phyloP scores from a whole-genome alignment of 2,329 filamentous ascomycete genomes.

The Periconia macrospinosa region DNA sequence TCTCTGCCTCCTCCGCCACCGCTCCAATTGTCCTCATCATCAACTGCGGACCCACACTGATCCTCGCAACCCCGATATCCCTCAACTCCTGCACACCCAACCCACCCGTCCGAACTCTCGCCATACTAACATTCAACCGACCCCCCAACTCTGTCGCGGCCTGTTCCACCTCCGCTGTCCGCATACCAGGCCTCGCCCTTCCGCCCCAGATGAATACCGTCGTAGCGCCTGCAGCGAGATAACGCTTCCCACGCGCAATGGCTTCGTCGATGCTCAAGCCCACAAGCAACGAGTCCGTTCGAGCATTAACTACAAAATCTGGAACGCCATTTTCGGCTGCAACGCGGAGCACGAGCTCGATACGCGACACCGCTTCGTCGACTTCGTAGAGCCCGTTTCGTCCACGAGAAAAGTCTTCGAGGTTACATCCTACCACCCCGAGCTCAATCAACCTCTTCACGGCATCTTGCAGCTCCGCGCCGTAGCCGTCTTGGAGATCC shows the following conservation, averaged over 20 bases:
- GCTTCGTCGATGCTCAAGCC: slow-evolving; percentile 51
- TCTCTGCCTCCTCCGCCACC: slow-evolving; percentile 20
- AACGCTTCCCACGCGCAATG: slow-evolving; percentile 58
- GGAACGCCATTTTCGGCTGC: slow-evolving; percentile 53
- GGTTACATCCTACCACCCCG: slow-evolving; percentile 61
- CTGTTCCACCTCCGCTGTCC: slow-evolving; percentile 24
- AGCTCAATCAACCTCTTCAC: slow-evolving; percentile 51
- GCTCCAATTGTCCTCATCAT: slow-evolving; percentile 19
- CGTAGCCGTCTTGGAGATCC: slow-evolving; percentile 65
- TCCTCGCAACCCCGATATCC: slow-evolving; percentile 35
- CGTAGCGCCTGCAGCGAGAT: slow-evolving; percentile 60
- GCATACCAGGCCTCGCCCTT: slow-evolving; percentile 38
- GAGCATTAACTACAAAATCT: slow-evolving; percentile 52
- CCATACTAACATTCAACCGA: slow-evolving; percentile 30
- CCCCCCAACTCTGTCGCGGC: slow-evolving; percentile 24
- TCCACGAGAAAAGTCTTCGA: slow-evolving; percentile 55
- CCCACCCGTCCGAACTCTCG: slow-evolving; percentile 15
- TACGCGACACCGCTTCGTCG: slow-evolving; percentile 53
- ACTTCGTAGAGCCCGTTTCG: slow-evolving; percentile 43
- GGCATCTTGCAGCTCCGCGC: slow-evolving; percentile 50
- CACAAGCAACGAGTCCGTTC: slow-evolving; percentile 57
- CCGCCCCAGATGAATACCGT: slow-evolving; percentile 66
- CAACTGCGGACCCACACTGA: slow-evolving; percentile 35
- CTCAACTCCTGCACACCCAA: slow-evolving; percentile 27
- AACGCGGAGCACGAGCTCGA: slow-evolving; percentile 47